Evolutionary conservation across 768 basidiomycete genomes (phyloP).

Genomic region (Ramaria sp.): DNA sequence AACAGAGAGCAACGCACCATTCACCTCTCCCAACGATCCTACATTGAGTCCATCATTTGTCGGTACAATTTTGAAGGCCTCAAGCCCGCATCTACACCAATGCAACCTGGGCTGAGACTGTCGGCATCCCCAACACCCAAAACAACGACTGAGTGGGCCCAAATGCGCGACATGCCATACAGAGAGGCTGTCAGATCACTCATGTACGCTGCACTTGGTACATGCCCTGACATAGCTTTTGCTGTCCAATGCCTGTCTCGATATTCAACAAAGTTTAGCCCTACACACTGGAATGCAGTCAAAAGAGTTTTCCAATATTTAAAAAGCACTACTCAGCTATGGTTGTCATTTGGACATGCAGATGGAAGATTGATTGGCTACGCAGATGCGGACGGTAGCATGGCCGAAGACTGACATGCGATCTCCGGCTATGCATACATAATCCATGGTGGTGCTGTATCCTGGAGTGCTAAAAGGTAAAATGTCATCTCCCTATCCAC

Average conservation of each 20-base stretch:
- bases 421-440: too few species aligned
- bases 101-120: constrained; percentile 4
- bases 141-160: too few species aligned
- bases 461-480: constrained; percentile 14
- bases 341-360: constrained; percentile 7
- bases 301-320: constrained; percentile 11
- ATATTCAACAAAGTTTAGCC: constrained; percentile 9
- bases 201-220: too few species aligned
- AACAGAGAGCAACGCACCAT: constrained; percentile 10
- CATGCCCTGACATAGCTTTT: not conserved
- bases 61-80: constrained; percentile 6
- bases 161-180: too few species aligned
- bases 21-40: constrained; percentile 11
- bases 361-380: constrained; percentile 13
- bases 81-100: not conserved
- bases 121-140: too few species aligned
- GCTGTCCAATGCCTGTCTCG: constrained; percentile 11
- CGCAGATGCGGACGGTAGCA: constrained; percentile 18
- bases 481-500: too few species aligned
- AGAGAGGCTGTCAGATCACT: too few species aligned
- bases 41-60: constrained; percentile 13
- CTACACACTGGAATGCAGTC: constrained; percentile 8
- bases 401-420: too few species aligned
- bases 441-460: too few species aligned
- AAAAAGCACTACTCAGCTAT: not conserved